Evolutionary conservation across 1,139 yeast species (phyloP).

Genomic region (Entelexis paramagnoliae): DNA sequence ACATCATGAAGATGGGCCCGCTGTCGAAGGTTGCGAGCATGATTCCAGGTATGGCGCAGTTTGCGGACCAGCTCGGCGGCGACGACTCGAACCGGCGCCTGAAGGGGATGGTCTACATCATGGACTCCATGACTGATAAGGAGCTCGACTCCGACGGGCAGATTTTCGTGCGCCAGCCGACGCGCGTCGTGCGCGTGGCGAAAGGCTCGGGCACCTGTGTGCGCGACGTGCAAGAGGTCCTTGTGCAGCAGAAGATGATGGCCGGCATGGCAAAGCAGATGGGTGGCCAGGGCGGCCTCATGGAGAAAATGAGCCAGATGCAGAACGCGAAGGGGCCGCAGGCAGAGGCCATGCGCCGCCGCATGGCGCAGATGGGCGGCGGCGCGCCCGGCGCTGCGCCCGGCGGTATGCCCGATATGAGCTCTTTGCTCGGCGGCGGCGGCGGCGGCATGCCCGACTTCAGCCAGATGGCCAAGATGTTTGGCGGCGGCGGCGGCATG

Average conservation of each 20-base stretch:
- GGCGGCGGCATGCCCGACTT: slow-evolving; percentile 38
- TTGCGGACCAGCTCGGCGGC: slow-evolving; percentile 73
- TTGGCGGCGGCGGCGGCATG: slow-evolving; percentile 36
- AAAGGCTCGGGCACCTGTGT: slow-evolving; percentile 94
- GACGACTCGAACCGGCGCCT: slow-evolving; percentile 76
- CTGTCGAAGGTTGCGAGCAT: slow-evolving; percentile 83
- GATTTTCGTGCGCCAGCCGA: slow-evolving; percentile 69
- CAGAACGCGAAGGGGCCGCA: slow-evolving; percentile 31
- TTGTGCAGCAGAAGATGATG: slow-evolving; percentile 91
- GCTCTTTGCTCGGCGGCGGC: slow-evolving; percentile 29
- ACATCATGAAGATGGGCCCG: slow-evolving; percentile 94
- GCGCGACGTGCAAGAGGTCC: slow-evolving; percentile 84
- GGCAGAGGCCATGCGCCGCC: slow-evolving; percentile 33
- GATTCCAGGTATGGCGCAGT: slow-evolving; percentile 81
- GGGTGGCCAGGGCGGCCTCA: slow-evolving; percentile 43
- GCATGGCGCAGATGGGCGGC: slow-evolving; percentile 32
- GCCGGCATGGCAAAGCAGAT: slow-evolving; percentile 78
- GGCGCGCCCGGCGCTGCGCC: slow-evolving; percentile 26
- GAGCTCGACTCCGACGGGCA: slow-evolving; percentile 89
- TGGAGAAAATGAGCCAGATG: slow-evolving; percentile 34
- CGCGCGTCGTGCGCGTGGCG: slow-evolving; percentile 81
- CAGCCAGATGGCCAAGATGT: slow-evolving; percentile 39
- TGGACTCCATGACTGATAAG: slow-evolving; percentile 92
- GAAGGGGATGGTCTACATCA: slow-evolving; percentile 79
- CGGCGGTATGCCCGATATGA: slow-evolving; percentile 32